phyloP scores from a whole-genome alignment of 495 filamentous ascomycete species.

The Elasticomyces elasticus region DNA sequence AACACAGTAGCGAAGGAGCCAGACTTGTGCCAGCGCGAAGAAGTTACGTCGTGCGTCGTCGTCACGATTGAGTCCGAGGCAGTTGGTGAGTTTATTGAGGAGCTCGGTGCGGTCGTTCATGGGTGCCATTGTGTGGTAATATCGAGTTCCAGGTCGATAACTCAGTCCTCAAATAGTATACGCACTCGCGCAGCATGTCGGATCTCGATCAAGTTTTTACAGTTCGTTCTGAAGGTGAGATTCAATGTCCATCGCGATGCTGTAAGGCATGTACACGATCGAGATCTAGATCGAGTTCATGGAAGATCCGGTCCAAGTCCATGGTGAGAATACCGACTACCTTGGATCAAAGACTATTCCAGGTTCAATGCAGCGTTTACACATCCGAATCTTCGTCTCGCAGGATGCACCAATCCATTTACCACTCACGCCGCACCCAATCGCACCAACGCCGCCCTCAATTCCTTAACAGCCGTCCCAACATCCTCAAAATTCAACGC shows the following conservation, averaged over 20 bases:
- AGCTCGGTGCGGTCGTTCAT: background rate
- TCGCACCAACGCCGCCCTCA: conserved; percentile 60
- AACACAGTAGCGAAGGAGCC: background rate
- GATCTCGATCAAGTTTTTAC: no score
- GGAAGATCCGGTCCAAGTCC: no score
- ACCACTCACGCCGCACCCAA: conserved; percentile 44
- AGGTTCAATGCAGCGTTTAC: background rate
- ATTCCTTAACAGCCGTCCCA: conserved; percentile 75
- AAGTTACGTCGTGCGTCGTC: background rate
- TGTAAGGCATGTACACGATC: no score
- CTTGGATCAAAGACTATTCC: no score
- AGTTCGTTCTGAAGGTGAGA: no score
- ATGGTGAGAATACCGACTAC: no score
- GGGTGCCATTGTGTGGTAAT: background rate
- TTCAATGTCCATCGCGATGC: no score
- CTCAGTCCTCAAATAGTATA: no score
- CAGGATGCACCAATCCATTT: background rate
- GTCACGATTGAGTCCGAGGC: background rate
- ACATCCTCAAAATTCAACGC: conserved; percentile 96
- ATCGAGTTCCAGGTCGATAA: no score
- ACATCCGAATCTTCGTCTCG: background rate
- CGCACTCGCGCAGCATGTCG: no score
- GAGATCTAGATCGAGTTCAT: no score
- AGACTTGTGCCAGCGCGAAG: background rate
- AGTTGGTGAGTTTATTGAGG: background rate